phyloP scores from a whole-genome alignment of 352 stramenopile genomes.

The Pythium vanterpoolii region DNA sequence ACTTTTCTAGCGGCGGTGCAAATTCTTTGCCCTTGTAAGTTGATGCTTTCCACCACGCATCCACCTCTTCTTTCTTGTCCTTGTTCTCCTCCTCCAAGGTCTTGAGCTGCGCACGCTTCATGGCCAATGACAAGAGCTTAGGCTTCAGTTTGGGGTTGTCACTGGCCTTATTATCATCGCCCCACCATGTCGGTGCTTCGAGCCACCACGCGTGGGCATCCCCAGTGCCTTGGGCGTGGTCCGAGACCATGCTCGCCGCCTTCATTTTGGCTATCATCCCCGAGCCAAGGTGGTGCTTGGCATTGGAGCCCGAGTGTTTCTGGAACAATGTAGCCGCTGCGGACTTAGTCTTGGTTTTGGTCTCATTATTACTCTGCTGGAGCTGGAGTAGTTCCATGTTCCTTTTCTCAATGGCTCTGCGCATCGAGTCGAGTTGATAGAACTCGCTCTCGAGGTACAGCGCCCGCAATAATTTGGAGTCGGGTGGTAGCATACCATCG shows the following conservation, averaged over 20 bases:
- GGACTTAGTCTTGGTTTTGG: conserved; percentile 18
- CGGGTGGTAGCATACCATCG: conserved; percentile 64
- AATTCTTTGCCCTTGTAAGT: conserved; percentile 80
- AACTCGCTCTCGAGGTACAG: conserved; percentile 83
- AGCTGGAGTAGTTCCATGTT: conserved; percentile 61
- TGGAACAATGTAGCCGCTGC: conserved; percentile 7
- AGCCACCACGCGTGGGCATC: conserved; percentile 57
- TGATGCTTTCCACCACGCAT: conserved; percentile 65
- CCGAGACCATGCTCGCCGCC: conserved; percentile 9
- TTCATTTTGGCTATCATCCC: conserved; percentile 23
- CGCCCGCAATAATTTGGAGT: conserved; percentile 58
- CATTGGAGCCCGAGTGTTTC: conserved; percentile 3
- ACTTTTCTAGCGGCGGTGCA: conserved; percentile 29
- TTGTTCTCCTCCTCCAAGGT: conserved; percentile 2
- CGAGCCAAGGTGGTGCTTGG: conserved; percentile 25
- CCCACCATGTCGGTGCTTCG: conserved; percentile 69
- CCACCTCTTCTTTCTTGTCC: conserved; percentile 19
- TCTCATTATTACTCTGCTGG: conserved; percentile 31
- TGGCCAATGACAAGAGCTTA: conserved; percentile 28
- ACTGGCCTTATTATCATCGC: conserved; percentile 29
- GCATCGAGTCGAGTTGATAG: conserved; percentile 77
- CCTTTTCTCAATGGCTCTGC: conserved; percentile 69
- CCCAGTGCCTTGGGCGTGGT: conserved; percentile 16
- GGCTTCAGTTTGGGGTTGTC: too few relatives aligned
- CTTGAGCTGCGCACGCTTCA: conserved; percentile 25